Base-by-base conservation (phyloP, 257 asterid species). In the Plantago elongata region DNA sequence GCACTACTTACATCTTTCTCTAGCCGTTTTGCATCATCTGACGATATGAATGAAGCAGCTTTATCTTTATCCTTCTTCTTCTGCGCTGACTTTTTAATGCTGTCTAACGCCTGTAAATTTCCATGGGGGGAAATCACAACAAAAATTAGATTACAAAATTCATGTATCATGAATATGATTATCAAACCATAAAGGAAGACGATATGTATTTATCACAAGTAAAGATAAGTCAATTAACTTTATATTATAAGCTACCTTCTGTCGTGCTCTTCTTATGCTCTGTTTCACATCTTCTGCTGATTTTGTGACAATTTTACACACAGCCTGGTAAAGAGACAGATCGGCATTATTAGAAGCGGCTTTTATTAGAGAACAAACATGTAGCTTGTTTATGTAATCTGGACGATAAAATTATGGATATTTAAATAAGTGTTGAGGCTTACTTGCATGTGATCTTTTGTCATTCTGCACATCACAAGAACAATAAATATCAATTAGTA, bases 401-500 rank as follows among this genome's bases (percentile, higher is more conserved):
- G 59, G 61, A 63, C 38, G 45, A 40, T 30, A 47, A 57, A 50
- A 8, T 66, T 27, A 52, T 34, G 40, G 40, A 34, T 7, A 4
- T 34, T 1, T 34, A 34, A 7, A 5, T 34, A 34, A 34, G 40
- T 1, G 40, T 5, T 40, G 48, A 56, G 70, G 65, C 89, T 78
- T 73, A 89, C 97, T 88, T 84, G 95, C 77, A 80, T 81, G 79
- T 89, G 97, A 74, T 92, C 96, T 82, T 89, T 92, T 40, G 99
- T 89, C 83, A 92, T 75, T 66, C 99, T 92, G 89, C 71, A 59
- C 59, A 70, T 74, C 22, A 37, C n/a, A 71, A 68, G 38, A 63
- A 74, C 64, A 63, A 62, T 55, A 79, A 65, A 40, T 55, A 16
- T 60, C 34, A 56, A 49, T 69, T 14, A 70, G 74, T 60, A 45